These are phyloP conservation scores for Zizania palustris DNA, from an alignment of 202 grass and related monocot genomes.

Conservation along the genomic window DNA sequence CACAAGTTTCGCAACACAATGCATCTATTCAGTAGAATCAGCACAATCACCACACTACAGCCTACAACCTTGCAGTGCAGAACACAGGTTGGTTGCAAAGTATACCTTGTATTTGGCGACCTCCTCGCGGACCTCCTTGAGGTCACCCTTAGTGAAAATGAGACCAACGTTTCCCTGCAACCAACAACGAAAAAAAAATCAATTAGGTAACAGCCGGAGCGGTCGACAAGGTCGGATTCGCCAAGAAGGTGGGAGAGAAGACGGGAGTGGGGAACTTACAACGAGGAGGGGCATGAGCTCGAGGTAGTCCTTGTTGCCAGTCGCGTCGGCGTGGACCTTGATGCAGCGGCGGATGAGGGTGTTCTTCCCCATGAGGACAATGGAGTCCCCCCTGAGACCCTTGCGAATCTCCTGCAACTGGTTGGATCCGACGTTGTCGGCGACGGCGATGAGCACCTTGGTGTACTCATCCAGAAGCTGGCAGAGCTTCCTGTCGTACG, in stretches of 20 bases:
- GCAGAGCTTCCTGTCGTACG: constrained; percentile 81
- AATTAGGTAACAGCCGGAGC: background rate
- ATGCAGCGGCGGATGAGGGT: constrained; percentile 89
- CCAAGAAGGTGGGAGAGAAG: background rate
- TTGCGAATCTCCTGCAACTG: constrained; percentile 85
- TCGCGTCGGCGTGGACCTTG: constrained; percentile 70
- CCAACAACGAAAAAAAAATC: background rate
- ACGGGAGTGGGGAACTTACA: constrained; percentile 29
- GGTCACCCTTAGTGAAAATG: constrained; percentile 93
- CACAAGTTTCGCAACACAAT: too few species aligned
- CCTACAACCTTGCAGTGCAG: background rate
- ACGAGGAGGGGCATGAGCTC: constrained; percentile 70
- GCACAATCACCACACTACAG: background rate
- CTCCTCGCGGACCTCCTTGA: constrained; percentile 92
- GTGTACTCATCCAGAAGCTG: constrained; percentile 81
- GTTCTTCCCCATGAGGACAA: constrained; percentile 93
- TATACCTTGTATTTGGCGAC: constrained; percentile 86
- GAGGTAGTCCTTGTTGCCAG: constrained; percentile 60
- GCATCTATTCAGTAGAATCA: too few species aligned
- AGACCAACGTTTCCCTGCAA: constrained; percentile 81
- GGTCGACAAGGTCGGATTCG: too few species aligned
- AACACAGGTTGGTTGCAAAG: background rate
- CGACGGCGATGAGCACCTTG: constrained; percentile 77
- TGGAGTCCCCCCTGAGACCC: constrained; percentile 77
- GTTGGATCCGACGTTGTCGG: constrained; percentile 90